phyloP scores from a whole-genome alignment of 768 basidiomycete genomes.

The Sporobolomyces phaffii region DNA sequence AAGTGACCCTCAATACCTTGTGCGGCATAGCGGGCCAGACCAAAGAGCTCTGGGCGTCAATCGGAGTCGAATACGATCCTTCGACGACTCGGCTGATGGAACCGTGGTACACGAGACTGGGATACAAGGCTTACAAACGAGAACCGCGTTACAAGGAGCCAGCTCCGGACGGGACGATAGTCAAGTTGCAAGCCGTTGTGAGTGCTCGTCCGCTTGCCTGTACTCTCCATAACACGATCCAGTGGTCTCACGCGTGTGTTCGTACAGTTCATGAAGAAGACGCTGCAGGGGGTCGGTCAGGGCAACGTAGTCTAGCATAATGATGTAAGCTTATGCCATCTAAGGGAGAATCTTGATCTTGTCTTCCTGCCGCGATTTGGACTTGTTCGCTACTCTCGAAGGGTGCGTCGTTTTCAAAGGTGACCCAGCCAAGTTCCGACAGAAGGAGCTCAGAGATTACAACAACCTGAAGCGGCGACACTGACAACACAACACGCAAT shows the following conservation, averaged over 20 bases:
- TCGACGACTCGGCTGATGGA: slow-evolving; percentile 5
- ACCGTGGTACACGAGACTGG: slow-evolving; percentile 20
- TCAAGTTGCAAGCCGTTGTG: slow-evolving; percentile 16
- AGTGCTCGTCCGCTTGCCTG: neutral
- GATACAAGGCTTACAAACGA: slow-evolving; percentile 19
- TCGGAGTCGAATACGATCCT: neutral
- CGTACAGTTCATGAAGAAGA: slow-evolving; percentile 4
- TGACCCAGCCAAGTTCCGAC: no score
- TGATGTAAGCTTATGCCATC: no score
- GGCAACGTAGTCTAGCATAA: no score
- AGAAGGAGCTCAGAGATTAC: no score
- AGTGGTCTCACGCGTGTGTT: no score
- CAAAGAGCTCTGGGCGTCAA: neutral
- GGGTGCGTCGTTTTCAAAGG: no score
- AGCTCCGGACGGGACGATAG: neutral
- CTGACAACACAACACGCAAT: neutral
- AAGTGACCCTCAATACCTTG: slow-evolving; percentile 29
- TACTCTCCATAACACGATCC: no score
- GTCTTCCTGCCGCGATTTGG: no score
- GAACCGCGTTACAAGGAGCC: slow-evolving; percentile 13
- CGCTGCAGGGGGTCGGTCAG: neutral
- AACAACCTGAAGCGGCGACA: no score
- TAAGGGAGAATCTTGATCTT: no score
- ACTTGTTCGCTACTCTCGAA: no score
- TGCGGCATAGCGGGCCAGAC: slow-evolving; percentile 4